Evolutionary conservation across 1,139 yeast genomes (phyloP), one percentile per base, ranked within the genome.

Genomic region (Pichia kudriavzevii): DNA sequence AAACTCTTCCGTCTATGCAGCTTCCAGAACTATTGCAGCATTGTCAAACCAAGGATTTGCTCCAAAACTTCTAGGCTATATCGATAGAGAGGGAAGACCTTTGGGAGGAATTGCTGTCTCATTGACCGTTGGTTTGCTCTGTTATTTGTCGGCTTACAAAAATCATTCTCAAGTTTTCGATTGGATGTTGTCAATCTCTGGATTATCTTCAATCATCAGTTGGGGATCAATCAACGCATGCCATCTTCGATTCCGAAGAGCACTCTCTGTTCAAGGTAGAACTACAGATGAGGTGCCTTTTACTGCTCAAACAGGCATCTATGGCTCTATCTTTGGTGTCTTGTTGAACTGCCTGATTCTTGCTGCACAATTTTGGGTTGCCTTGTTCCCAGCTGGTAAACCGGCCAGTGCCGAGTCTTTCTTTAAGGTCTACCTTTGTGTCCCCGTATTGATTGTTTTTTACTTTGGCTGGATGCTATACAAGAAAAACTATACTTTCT

Each of bases 1-100:
- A 36, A 81, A 81, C 48, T 76, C 87, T 1, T 72, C 81, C n/a
- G 70, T 79, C 20, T 75, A 72, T 59, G 88, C 78, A 16, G 72
- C 82, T 34, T 79, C 91, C 24, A 72, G 94, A 64, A 75, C 93
- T 15, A 58, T 83, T 42, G 76, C 79, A 43, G 79, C 91, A 14
- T 64, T 84, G 46, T 81, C 93, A 26, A 76, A 78, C 45, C 76
- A 81, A 48, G 82, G 84, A 13, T 74, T 71, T 55, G 84, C 87
- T 9, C 94, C 94, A 43, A 64, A 67, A 50, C 60, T 69, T 46
- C 68, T 80, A 35, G 77, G 74, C 39, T 81, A 79, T 58, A 69
- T 79, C 48, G 88, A 80, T 56, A 72, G 72, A 45, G 51, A 60
- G 23, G 85, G 84, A 36, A 69, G 87, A 53, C 91, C 91, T 26